These are phyloP conservation scores for Citrullus amarus DNA, from an alignment of 306 rosid genomes.

Conservation along the genomic window DNA sequence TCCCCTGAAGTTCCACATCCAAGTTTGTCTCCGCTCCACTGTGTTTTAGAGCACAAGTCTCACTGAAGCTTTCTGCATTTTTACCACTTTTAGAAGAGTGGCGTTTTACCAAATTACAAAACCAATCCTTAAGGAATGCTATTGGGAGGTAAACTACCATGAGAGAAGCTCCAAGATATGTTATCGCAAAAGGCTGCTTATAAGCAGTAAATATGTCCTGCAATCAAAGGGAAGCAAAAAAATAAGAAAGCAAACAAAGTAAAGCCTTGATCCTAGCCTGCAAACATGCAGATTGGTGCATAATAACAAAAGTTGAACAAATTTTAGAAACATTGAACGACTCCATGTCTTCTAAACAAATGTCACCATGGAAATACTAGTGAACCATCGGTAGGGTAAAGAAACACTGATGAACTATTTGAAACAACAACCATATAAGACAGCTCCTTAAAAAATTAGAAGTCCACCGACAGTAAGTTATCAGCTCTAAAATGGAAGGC, in stretches of 20 bases:
- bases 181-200: conserved; percentile 95
- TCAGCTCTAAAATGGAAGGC: not conserved
- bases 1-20: conserved; percentile 46
- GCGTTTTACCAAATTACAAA: conserved; percentile 39
- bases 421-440: not conserved
- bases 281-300: not conserved
- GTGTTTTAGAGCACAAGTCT: conserved; percentile 29
- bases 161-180: conserved; percentile 98
- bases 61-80: conserved; percentile 32
- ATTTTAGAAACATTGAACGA: not conserved
- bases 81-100: conserved; percentile 56
- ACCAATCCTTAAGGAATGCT: conserved; percentile 87
- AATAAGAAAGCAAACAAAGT: not conserved
- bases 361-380: not conserved
- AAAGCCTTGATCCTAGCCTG: not conserved
- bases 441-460: not conserved
- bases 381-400: not conserved
- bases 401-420: not conserved
- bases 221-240: conserved; percentile 13
- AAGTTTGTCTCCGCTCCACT: conserved; percentile 29
- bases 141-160: conserved; percentile 96
- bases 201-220: conserved; percentile 75
- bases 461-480: not conserved
- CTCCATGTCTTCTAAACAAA: not conserved
- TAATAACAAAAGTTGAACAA: not conserved